Base-by-base conservation (phyloP, 1,139 yeast genomes). In the Entelexis sorbosivorans region DNA sequence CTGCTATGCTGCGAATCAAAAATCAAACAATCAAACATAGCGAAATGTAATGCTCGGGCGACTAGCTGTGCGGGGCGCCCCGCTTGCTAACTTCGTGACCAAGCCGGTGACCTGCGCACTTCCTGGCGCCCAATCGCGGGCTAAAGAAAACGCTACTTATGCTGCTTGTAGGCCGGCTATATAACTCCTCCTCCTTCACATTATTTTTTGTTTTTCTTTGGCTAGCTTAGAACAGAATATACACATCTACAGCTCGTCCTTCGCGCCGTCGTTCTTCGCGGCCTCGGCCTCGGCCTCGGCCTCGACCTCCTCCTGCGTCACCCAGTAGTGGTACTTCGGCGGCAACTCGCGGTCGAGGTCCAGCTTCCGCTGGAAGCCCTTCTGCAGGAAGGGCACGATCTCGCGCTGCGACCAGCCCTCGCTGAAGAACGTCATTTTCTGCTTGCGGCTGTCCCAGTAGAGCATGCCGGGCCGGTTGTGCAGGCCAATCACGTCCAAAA, bases 391-490 rank as follows among this genome's bases (percentile, higher is more conserved):
- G 29, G 35, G 44, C 19, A 36, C 31, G n/a, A 58, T 8, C 38
- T 50, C 51, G 13, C 29, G 36, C 17, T 46, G 47, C 11, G 55
- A 39, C 49, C 46, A 56, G 38, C 47, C 55, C 14, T 35, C 49
- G 11, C 44, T 35, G 38, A 43, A 26, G 5, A 48, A 14, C 7
- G 44, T 33, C 28, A 36, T 17, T 32, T 40, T 43, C 22, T 52
- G 58, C 28, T 47, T 42, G 26, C 47, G 40, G 9, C 24, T 34
- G 35, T 56, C 58, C 43, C 53, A 55, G 35, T 47, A 49, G 7
- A 58, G 52, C 28, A 58, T 17, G 3, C 49, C 48, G 11, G 60
- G 59, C 11, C 31, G 61, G 9, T 73, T 69, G 14, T 63, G 38
- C 17, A 56, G 31, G 16, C 55, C 57, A 5, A 61, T 52, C 44